These are phyloP conservation scores for Sordaria brevicollis DNA, from an alignment of 495 filamentous ascomycete genomes.

Conservation along the genomic window DNA sequence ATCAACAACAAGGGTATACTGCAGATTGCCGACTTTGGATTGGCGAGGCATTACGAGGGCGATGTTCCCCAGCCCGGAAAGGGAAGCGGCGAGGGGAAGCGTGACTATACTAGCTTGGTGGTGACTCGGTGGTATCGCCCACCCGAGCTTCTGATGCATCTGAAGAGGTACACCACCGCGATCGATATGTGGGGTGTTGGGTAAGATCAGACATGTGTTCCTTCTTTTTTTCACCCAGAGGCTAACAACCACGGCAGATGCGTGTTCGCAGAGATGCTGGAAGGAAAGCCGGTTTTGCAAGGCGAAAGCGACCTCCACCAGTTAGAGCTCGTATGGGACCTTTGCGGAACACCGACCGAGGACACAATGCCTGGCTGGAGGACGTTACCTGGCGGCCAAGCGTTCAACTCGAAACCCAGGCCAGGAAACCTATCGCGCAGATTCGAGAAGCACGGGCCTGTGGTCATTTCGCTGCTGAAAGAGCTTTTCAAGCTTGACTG, in stretches of 20 bases:
- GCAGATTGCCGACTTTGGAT: slow-evolving; percentile 94
- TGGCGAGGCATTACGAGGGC: slow-evolving; percentile 90
- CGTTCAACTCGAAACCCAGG: slow-evolving; percentile 44
- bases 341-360: slow-evolving; percentile 87
- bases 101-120: slow-evolving; percentile 90
- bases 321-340: slow-evolving; percentile 78
- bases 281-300: slow-evolving; percentile 82
- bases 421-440: slow-evolving; percentile 55
- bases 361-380: slow-evolving; percentile 92
- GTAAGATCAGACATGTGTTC: slow-evolving; percentile 35
- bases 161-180: slow-evolving; percentile 83
- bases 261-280: slow-evolving; percentile 97
- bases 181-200: slow-evolving; percentile 99
- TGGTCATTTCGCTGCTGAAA: slow-evolving; percentile 66
- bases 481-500: slow-evolving; percentile 86
- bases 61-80: slow-evolving; percentile 63
- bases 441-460: slow-evolving; percentile 55
- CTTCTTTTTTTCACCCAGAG: neutral
- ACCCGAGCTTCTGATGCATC: slow-evolving; percentile 80
- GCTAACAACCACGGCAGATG: slow-evolving; percentile 48
- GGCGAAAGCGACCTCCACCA: slow-evolving; percentile 86
- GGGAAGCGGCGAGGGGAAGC: slow-evolving; percentile 72
- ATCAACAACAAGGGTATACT: slow-evolving; percentile 92
- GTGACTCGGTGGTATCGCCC: slow-evolving; percentile 97
- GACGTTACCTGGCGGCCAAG: slow-evolving; percentile 69